Conservation (phyloP, 2,329 filamentous ascomycete genomes). For the Scedosporium aurantiacum region DNA sequence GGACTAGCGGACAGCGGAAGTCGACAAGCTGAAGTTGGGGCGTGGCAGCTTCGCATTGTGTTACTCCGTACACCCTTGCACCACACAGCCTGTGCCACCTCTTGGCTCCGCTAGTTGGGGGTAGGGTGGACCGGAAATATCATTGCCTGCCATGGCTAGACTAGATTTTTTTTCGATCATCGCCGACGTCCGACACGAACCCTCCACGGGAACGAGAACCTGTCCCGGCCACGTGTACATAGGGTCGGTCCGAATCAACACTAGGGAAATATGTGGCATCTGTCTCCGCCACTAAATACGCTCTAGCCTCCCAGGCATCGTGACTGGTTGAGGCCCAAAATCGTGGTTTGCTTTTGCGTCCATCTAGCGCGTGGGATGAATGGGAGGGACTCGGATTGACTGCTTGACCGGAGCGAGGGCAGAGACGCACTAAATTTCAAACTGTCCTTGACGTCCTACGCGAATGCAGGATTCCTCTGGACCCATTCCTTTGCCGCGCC, state of each 20-base stretch:
- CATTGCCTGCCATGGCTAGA: no score
- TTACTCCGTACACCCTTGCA: neutral
- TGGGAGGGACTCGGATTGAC: neutral
- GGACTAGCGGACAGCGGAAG: neutral
- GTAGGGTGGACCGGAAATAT: no score
- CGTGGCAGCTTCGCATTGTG: neutral
- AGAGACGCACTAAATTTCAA: neutral
- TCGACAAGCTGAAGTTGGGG: neutral
- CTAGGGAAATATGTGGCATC: neutral
- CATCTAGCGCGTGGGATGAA: neutral
- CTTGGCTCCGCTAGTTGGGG: no score
- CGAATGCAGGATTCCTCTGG: neutral
- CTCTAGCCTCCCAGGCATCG: neutral
- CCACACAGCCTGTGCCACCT: neutral
- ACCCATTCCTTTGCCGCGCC: neutral
- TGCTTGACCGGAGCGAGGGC: neutral
- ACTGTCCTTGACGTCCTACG: neutral
- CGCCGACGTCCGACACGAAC: no score
- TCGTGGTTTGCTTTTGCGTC: neutral
- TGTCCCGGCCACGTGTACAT: no score
- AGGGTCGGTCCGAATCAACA: neutral
- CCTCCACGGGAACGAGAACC: no score
- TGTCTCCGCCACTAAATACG: neutral
- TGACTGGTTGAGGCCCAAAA: neutral
- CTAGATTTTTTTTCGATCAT: no score